Conservation (phyloP, 2,329 filamentous ascomycete species). For the Colletotrichum sojae region DNA sequence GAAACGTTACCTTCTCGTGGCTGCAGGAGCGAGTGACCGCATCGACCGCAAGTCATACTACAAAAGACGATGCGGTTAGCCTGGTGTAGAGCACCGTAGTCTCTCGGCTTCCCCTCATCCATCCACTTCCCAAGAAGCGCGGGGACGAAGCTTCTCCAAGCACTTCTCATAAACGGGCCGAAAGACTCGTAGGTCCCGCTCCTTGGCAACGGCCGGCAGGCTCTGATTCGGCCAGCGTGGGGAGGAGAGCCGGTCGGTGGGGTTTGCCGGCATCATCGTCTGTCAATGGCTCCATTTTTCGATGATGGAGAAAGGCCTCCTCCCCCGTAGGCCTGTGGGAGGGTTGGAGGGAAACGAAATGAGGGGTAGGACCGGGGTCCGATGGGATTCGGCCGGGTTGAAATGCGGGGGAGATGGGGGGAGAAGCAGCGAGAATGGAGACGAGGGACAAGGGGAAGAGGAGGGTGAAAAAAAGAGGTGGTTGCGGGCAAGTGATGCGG, state of each 20-base stretch:
- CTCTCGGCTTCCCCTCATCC: background rate
- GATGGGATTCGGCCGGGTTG: slow-evolving; percentile 2
- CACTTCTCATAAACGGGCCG: slow-evolving; percentile 28
- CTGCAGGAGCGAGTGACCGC: background rate
- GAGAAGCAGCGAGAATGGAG: slow-evolving; percentile 3
- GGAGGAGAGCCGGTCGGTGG: background rate
- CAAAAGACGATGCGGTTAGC: too few relatives aligned
- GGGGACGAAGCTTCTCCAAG: slow-evolving; percentile 6
- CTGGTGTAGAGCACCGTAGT: background rate
- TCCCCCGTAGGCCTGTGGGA: background rate
- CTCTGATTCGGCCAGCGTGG: background rate
- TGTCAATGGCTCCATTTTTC: background rate
- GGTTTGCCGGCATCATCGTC: background rate
- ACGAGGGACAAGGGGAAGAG: background rate
- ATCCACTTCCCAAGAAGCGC: background rate
- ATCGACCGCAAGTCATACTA: background rate
- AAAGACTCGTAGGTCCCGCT: slow-evolving; percentile 25
- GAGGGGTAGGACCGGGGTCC: slow-evolving; percentile 25
- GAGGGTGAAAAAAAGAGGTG: background rate
- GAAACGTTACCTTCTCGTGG: slow-evolving; percentile 3
- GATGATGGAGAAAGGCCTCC: background rate
- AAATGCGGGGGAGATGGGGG: slow-evolving; percentile 36
- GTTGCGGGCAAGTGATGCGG: slow-evolving; percentile 1
- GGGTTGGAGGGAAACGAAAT: background rate
- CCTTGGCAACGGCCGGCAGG: slow-evolving; percentile 24